phyloP scores from a whole-genome alignment of 192 early-diverging fungal species.

The Backusella liffmaniae region DNA sequence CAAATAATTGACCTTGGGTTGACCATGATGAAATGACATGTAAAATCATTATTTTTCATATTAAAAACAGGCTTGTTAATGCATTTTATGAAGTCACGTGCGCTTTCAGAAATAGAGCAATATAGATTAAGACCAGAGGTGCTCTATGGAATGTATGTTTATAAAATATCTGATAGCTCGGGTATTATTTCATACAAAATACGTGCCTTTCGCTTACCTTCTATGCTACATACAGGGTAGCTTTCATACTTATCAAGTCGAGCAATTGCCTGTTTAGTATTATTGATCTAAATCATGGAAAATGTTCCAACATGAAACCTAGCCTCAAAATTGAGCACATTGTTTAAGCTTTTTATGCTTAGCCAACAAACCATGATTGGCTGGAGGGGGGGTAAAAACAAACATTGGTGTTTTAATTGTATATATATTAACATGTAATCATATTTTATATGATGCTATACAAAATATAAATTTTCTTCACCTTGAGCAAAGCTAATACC shows the following conservation, averaged over 20 bases:
- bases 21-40: constrained; percentile 28
- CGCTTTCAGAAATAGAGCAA: neutral
- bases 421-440: too few relatives aligned
- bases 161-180: neutral
- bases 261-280: too few relatives aligned
- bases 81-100: neutral
- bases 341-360: neutral
- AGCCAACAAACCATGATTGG: neutral
- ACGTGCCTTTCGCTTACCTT: neutral
- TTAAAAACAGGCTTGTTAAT: neutral
- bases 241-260: too few relatives aligned
- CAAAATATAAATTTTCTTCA: too few relatives aligned
- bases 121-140: neutral
- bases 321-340: neutral
- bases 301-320: neutral
- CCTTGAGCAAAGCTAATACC: too few relatives aligned
- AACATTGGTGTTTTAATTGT: too few relatives aligned
- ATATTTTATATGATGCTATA: too few relatives aligned
- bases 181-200: neutral
- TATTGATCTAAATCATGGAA: neutral
- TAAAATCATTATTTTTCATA: neutral
- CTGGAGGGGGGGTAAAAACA: too few relatives aligned
- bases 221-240: neutral
- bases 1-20: constrained; percentile 45
- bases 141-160: neutral